phyloP scores from a whole-genome alignment of 1,284 basidiomycete species.

The Entoloma clypeatum region DNA sequence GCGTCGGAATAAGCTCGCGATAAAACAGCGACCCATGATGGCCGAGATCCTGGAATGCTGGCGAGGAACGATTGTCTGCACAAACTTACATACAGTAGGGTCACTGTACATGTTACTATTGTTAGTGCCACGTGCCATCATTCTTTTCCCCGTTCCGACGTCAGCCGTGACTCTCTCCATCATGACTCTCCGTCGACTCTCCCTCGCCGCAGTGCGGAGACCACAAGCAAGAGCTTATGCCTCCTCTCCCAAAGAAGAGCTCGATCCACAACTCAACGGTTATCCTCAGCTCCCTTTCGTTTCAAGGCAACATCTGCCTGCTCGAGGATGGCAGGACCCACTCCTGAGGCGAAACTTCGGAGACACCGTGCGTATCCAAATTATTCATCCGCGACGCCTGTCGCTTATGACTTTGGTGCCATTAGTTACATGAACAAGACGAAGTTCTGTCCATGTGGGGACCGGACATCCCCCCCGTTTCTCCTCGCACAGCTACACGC shows the following conservation, averaged over 20 bases:
- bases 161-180: slow-evolving; percentile 20
- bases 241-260: slow-evolving; percentile 34
- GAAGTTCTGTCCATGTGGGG: slow-evolving; percentile 88
- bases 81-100: too few relatives aligned
- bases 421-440: slow-evolving; percentile 78
- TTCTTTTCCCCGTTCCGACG: slow-evolving; percentile 32
- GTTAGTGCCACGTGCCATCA: slow-evolving; percentile 21
- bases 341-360: slow-evolving; percentile 84
- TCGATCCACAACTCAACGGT: slow-evolving; percentile 65
- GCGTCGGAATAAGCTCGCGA: too few relatives aligned
- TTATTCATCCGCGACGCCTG: slow-evolving; percentile 1
- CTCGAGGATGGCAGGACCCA: slow-evolving; percentile 79
- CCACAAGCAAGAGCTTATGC: slow-evolving; percentile 7
- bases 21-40: slow-evolving; percentile 22
- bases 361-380: slow-evolving; percentile 57
- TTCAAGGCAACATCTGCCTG: slow-evolving; percentile 62
- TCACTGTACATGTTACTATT: too few relatives aligned
- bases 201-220: slow-evolving; percentile 1
- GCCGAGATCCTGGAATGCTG: slow-evolving; percentile 17
- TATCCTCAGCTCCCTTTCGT: slow-evolving; percentile 77
- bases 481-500: slow-evolving; percentile 53
- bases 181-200: slow-evolving; percentile 16
- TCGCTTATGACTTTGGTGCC: slow-evolving; percentile 17
- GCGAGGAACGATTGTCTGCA: too few relatives aligned
- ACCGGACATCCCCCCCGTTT: slow-evolving; percentile 65